These are phyloP conservation scores for Paramecium tetraurelia DNA, from an alignment of 73 alveolate genomes.

Conservation along the genomic window DNA sequence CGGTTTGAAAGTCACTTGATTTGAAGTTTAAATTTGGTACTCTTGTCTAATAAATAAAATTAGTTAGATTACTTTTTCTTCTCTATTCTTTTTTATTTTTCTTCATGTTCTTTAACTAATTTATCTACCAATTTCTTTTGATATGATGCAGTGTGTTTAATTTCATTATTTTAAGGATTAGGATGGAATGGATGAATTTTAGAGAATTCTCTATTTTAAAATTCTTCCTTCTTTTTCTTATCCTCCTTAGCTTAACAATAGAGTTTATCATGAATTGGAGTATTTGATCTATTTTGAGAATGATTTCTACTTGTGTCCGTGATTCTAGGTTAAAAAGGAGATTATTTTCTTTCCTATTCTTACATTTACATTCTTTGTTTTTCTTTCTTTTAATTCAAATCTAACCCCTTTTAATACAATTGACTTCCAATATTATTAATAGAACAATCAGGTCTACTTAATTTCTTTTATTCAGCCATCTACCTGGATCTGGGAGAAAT, in stretches of 20 bases:
- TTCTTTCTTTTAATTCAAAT: background rate
- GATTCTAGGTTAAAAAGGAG: background rate
- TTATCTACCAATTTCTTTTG: background rate
- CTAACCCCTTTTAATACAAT: background rate
- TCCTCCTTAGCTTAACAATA: background rate
- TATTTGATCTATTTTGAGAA: conserved; percentile 12
- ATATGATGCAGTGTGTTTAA: background rate
- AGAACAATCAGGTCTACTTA: background rate
- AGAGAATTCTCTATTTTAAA: background rate
- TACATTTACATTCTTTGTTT: background rate
- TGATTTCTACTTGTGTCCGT: background rate
- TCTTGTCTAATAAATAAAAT: background rate
- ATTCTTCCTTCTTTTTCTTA: background rate
- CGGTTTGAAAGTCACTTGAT: background rate
- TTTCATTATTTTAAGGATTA: background rate
- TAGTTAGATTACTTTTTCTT: background rate
- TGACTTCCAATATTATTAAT: background rate
- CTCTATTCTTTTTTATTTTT: background rate
- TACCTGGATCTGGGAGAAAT: conserved; percentile 16
- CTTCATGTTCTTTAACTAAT: conserved; percentile 11
- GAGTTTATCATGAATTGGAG: conserved; percentile 26
- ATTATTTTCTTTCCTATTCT: background rate
- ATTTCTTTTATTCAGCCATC: background rate
- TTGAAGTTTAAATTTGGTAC: background rate
- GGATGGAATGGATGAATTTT: conserved; percentile 29